A percentile compares a stretch with the other conserved stretches of the same genome.
phyloP scores from a whole-genome alignment of 2,329 filamentous ascomycete species.

The Alternaria incomplexa region DNA sequence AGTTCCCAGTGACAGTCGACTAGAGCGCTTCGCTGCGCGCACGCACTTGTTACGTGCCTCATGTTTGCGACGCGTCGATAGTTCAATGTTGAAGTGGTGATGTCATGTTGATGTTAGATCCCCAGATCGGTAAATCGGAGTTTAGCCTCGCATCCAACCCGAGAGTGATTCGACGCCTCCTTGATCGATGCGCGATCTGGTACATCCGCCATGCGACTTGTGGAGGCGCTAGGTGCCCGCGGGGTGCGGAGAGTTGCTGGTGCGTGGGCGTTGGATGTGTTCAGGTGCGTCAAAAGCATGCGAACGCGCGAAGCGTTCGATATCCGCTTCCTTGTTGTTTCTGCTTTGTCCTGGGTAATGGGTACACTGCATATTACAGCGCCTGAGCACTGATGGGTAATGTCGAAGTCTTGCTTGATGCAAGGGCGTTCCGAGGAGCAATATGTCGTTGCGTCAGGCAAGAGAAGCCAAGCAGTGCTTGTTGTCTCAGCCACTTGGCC shows the following conservation, averaged over 20 bases:
- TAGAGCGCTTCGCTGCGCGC: slow-evolving; percentile 6
- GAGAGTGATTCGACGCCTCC: slow-evolving; percentile 8
- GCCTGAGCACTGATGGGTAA: background rate
- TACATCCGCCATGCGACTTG: background rate
- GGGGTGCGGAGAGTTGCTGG: slow-evolving; percentile 7
- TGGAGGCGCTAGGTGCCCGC: slow-evolving; percentile 15
- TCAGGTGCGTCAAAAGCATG: background rate
- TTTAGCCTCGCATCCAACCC: slow-evolving; percentile 17
- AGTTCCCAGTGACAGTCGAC: background rate
- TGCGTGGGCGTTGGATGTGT: background rate
- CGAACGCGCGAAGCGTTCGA: background rate
- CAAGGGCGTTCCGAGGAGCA: background rate
- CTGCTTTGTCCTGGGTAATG: background rate
- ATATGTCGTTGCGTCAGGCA: slow-evolving; percentile 2
- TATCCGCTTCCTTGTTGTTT: background rate
- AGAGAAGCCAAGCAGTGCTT: slow-evolving; percentile 13
- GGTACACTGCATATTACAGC: background rate
- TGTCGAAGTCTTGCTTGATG: background rate
- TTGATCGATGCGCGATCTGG: slow-evolving; percentile 16
- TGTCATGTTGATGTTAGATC: slow-evolving; percentile 19
- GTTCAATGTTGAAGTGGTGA: slow-evolving; percentile 22
- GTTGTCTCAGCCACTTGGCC: slow-evolving; percentile 2
- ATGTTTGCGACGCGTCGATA: slow-evolving; percentile 16
- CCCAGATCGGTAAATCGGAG: slow-evolving; percentile 1
- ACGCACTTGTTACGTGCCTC: slow-evolving; percentile 6